These are phyloP conservation scores for Eucalyptus urophylla DNA, from an alignment of 345 rosid species.

Conservation along the genomic window DNA sequence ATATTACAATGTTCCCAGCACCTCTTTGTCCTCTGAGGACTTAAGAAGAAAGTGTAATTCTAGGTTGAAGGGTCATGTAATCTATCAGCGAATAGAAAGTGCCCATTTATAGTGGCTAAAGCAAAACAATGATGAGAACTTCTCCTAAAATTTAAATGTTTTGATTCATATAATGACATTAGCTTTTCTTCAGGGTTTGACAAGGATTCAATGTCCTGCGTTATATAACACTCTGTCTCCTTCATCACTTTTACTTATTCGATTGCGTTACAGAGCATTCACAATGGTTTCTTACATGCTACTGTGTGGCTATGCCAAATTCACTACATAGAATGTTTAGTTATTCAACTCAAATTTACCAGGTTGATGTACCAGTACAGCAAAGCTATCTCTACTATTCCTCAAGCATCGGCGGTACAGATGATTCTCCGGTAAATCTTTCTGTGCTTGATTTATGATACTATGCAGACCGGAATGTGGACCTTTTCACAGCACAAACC, in stretches of 20 bases:
- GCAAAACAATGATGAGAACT: not conserved
- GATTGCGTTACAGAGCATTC: not conserved
- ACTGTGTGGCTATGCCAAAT: not conserved
- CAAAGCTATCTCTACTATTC: conserved; percentile 79
- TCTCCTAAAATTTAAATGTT: not conserved
- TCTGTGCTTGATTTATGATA: not conserved
- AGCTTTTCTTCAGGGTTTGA: not conserved
- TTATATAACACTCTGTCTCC: not conserved
- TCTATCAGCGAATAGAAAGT: not conserved
- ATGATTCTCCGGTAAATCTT: conserved; percentile 11
- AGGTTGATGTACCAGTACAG: conserved; percentile 57
- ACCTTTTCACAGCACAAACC: not conserved
- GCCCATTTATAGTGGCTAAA: not conserved
- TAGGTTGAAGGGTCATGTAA: not conserved
- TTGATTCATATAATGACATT: not conserved
- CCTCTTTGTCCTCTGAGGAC: not conserved
- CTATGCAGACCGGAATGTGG: not conserved
- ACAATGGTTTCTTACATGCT: not conserved
- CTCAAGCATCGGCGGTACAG: conserved; percentile 23
- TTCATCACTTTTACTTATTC: not conserved
- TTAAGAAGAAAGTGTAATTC: not conserved
- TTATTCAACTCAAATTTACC: not conserved
- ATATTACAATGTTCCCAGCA: not conserved
- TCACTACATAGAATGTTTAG: not conserved
- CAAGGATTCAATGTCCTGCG: not conserved